Evolutionary conservation across 129 eudicot genomes (phyloP).

Genomic region (Centrapalus pauciflorus): DNA sequence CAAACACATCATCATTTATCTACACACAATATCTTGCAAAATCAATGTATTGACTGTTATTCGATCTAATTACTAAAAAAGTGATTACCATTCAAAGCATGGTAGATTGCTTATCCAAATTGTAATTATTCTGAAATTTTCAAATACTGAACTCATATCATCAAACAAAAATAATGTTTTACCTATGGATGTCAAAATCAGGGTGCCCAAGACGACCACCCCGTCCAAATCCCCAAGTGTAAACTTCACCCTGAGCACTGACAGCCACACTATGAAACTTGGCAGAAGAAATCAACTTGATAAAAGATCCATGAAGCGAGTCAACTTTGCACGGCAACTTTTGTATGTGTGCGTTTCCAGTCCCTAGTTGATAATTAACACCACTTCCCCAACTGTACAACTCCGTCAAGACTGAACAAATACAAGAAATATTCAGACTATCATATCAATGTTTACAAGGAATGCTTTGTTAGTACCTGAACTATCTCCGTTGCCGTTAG

Average conservation of each 20-base stretch:
- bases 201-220: constrained; percentile 99
- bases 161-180: neutral
- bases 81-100: neutral
- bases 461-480: constrained; percentile 48
- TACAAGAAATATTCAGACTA: constrained; percentile 15
- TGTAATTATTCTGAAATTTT: neutral
- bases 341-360: constrained; percentile 98
- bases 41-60: neutral
- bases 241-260: constrained; percentile 74
- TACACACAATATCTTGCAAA: neutral
- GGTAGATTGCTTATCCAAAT: neutral
- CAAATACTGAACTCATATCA: neutral
- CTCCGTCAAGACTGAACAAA: constrained; percentile 68
- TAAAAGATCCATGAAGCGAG: constrained; percentile 75
- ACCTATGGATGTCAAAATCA: constrained; percentile 99
- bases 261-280: constrained; percentile 98
- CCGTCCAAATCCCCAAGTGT: constrained; percentile 98
- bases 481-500: constrained; percentile 46
- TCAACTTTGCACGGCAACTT: constrained; percentile 95
- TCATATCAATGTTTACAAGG: neutral
- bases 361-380: constrained; percentile 95
- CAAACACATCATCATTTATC: neutral
- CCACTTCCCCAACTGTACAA: constrained; percentile 99
- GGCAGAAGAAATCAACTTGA: constrained; percentile 70
- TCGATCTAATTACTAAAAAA: neutral